phyloP scores from a whole-genome alignment of 768 basidiomycete species.

The Tylopilus vinaceipallidus region DNA sequence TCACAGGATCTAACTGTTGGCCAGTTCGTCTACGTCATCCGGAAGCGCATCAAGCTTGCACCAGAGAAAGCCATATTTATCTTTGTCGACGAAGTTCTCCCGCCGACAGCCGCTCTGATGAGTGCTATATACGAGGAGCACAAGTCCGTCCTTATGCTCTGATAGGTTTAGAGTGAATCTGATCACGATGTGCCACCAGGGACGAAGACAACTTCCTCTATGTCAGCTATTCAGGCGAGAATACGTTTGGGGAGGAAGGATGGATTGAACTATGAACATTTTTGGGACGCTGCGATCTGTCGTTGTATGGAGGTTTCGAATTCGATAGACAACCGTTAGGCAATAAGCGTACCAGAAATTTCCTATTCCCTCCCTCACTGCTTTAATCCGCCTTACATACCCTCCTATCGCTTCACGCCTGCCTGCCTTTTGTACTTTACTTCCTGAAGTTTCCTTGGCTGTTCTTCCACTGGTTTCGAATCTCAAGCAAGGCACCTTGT shows the following conservation, averaged over 20 bases:
- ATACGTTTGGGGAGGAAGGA: slow-evolving; percentile 72
- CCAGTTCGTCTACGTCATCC: slow-evolving; percentile 99
- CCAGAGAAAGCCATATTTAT: slow-evolving; percentile 99
- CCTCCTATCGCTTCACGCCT: slow-evolving; percentile 20
- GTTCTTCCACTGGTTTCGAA: slow-evolving; percentile 13
- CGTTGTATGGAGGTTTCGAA: slow-evolving; percentile 19
- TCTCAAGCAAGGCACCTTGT: slow-evolving; percentile 15
- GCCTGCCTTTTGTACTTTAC: slow-evolving; percentile 30
- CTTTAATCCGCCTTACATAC: slow-evolving; percentile 27
- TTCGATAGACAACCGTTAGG: slow-evolving; percentile 28
- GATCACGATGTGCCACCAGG: slow-evolving; percentile 44
- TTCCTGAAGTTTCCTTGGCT: slow-evolving; percentile 12
- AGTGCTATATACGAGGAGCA: slow-evolving; percentile 99
- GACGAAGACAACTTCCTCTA: slow-evolving; percentile 99
- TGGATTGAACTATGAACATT: slow-evolving; percentile 33
- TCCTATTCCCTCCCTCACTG: slow-evolving; percentile 6
- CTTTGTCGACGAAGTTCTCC: slow-evolving; percentile 98
- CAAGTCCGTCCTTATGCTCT: slow-evolving; percentile 63
- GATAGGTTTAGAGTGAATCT: slow-evolving; percentile 18
- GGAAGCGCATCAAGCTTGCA: slow-evolving; percentile 99
- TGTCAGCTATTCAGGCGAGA: slow-evolving; percentile 98
- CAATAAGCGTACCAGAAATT: slow-evolving; percentile 25
- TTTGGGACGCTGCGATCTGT: slow-evolving; percentile 20
- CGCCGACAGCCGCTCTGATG: slow-evolving; percentile 98
- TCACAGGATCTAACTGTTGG: slow-evolving; percentile 91